These are phyloP conservation scores for Penicillium paneum DNA, from an alignment of 2,329 filamentous ascomycete species.

Conservation along the genomic window DNA sequence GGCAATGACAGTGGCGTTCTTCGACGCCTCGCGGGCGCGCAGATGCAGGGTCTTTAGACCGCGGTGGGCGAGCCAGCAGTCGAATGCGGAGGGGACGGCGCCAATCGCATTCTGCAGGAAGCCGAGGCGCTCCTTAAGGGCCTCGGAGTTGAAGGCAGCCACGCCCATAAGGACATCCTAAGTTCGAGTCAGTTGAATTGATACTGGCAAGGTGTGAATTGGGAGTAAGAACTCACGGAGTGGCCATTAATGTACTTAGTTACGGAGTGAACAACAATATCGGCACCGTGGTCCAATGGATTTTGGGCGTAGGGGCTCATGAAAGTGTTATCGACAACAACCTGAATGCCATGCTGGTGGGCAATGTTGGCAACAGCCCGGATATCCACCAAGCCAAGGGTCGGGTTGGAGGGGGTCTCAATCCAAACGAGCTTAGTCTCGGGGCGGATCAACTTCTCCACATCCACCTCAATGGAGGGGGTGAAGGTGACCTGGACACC, in stretches of 20 bases:
- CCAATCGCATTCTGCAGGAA: conserved; percentile 98
- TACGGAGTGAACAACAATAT: conserved; percentile 94
- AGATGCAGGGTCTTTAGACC: conserved; percentile 96
- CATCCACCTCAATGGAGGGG: conserved; percentile 83
- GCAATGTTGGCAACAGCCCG: conserved; percentile 76
- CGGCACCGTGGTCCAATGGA: conserved; percentile 88
- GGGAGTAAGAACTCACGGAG: conserved; percentile 43
- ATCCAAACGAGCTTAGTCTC: conserved; percentile 97
- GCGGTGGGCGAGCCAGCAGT: conserved; percentile 96
- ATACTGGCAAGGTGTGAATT: neutral
- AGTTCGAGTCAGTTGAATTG: conserved; percentile 7
- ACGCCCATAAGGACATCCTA: conserved; percentile 95
- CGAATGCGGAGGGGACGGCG: conserved; percentile 89
- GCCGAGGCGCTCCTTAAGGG: conserved; percentile 69
- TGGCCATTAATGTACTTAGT: conserved; percentile 99
- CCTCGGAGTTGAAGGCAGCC: conserved; percentile 86
- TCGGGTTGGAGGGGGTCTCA: conserved; percentile 92
- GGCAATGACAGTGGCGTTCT: conserved; percentile 77
- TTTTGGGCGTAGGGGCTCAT: conserved; percentile 95
- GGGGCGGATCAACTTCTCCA: conserved; percentile 76
- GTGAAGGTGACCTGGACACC: conserved; percentile 94
- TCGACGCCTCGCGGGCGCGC: conserved; percentile 77
- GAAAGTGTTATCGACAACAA: conserved; percentile 99
- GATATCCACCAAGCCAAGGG: conserved; percentile 88
- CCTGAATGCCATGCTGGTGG: conserved; percentile 82